These are phyloP conservation scores for Aspergillus sclerotiicarbonarius DNA, from an alignment of 495 filamentous ascomycete genomes.

Conservation along the genomic window DNA sequence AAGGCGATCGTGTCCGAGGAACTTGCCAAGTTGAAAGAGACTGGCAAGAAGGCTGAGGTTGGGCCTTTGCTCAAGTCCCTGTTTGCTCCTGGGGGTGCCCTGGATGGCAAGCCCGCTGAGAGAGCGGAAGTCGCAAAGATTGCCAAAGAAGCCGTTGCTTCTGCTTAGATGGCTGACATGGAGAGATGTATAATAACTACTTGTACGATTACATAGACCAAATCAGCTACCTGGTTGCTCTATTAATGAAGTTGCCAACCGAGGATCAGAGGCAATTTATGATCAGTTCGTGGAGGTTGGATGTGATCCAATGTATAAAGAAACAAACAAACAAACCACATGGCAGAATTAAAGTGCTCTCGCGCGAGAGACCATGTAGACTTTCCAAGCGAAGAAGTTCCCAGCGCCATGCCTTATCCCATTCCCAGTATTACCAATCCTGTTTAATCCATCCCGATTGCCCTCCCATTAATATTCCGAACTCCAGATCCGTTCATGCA, in stretches of 20 bases:
- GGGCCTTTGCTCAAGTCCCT: slow-evolving; percentile 50
- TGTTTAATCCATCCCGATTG: background rate
- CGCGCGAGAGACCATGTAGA: background rate
- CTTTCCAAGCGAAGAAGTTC: slow-evolving; percentile 5
- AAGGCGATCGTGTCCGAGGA: slow-evolving; percentile 41
- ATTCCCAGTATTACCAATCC: background rate
- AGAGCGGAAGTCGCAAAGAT: slow-evolving; percentile 46
- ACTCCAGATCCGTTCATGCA: slow-evolving; percentile 6
- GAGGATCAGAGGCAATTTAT: background rate
- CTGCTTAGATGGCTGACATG: slow-evolving; percentile 9
- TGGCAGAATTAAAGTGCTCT: background rate
- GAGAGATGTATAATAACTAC: slow-evolving; percentile 17
- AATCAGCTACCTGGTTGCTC: background rate
- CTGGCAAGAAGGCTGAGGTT: slow-evolving; percentile 41
- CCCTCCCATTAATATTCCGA: background rate
- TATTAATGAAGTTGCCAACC: background rate
- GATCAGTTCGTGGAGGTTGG: background rate
- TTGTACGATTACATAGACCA: slow-evolving; percentile 16
- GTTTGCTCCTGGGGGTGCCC: slow-evolving; percentile 43
- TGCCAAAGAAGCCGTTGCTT: slow-evolving; percentile 40
- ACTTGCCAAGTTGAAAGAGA: slow-evolving; percentile 41
- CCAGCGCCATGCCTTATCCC: slow-evolving; percentile 8
- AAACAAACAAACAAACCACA: background rate
- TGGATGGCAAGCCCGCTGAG: slow-evolving; percentile 56
- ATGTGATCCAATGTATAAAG: background rate